phyloP scores from a whole-genome alignment of 2,329 filamentous ascomycete genomes.

The Exserohilum turcica region DNA sequence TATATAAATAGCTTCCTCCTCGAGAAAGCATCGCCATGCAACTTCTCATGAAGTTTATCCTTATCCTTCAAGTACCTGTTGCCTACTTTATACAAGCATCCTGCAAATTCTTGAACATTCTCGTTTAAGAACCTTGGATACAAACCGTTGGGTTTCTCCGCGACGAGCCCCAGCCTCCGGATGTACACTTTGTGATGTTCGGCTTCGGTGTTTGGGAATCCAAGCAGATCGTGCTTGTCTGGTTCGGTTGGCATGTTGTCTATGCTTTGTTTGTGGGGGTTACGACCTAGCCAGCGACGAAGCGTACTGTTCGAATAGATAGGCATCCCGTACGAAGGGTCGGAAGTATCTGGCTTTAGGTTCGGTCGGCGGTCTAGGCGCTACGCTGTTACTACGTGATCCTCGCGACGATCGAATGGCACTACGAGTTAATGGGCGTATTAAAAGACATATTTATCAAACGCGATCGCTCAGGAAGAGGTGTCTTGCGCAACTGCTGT shows the following conservation, averaged over 20 bases:
- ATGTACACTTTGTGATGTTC: slow-evolving; percentile 4
- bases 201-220: slow-evolving; percentile 4
- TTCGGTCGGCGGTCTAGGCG: background rate
- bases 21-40: background rate
- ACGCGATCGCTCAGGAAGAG: background rate
- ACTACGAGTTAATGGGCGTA: background rate
- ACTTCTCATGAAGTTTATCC: background rate
- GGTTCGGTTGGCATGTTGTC: background rate
- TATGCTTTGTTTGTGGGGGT: background rate
- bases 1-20: background rate
- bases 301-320: slow-evolving; percentile 1
- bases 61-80: background rate
- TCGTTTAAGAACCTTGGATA: background rate
- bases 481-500: background rate
- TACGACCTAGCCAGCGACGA: slow-evolving; percentile 2
- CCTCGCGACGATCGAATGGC: slow-evolving; percentile 1
- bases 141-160: background rate
- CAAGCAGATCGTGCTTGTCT: slow-evolving; percentile 5
- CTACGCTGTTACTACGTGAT: slow-evolving; percentile 5
- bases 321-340: slow-evolving; percentile 3
- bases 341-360: slow-evolving; percentile 1
- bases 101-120: background rate
- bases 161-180: slow-evolving; percentile 4
- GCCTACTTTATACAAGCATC: background rate
- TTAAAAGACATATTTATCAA: background rate